Conservation (phyloP, 495 filamentous ascomycete genomes). For the Podospora anserina region DNA sequence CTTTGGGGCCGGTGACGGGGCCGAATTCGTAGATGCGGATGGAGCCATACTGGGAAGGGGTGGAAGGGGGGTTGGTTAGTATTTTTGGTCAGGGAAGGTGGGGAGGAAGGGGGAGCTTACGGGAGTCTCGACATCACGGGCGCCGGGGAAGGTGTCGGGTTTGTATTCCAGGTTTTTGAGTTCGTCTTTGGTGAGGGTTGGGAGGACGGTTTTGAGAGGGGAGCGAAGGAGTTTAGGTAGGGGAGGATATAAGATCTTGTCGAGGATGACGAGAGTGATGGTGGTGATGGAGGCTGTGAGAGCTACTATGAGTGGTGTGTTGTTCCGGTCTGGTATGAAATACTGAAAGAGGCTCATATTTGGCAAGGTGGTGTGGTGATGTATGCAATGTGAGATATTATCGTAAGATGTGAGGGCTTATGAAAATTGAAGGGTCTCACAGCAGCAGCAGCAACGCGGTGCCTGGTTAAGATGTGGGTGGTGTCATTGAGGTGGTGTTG, state of each 20-base stretch:
- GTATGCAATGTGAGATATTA: neutral
- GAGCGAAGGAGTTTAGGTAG: constrained; percentile 34
- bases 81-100: constrained; percentile 10
- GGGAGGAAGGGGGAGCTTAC: constrained; percentile 17
- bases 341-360: constrained; percentile 4
- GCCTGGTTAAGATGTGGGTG: neutral
- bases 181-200: constrained; percentile 30
- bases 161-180: constrained; percentile 34
- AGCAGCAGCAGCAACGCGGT: neutral
- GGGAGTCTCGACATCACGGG: constrained; percentile 45
- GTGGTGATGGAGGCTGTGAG: constrained; percentile 35
- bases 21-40: constrained; percentile 89
- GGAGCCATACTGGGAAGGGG: constrained; percentile 61
- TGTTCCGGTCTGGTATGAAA: neutral
- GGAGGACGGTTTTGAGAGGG: constrained; percentile 37
- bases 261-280: constrained; percentile 31
- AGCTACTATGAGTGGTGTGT: constrained; percentile 16
- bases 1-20: constrained; percentile 72
- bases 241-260: constrained; percentile 33
- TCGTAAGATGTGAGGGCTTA: neutral
- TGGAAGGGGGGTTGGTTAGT: neutral
- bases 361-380: neutral
- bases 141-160: constrained; percentile 42
- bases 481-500: neutral
- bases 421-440: neutral